Evolutionary conservation across 2,329 filamentous ascomycete species (phyloP), one percentile per base, ranked within the genome.

Genomic region (Pseudodiploospora longispora): DNA sequence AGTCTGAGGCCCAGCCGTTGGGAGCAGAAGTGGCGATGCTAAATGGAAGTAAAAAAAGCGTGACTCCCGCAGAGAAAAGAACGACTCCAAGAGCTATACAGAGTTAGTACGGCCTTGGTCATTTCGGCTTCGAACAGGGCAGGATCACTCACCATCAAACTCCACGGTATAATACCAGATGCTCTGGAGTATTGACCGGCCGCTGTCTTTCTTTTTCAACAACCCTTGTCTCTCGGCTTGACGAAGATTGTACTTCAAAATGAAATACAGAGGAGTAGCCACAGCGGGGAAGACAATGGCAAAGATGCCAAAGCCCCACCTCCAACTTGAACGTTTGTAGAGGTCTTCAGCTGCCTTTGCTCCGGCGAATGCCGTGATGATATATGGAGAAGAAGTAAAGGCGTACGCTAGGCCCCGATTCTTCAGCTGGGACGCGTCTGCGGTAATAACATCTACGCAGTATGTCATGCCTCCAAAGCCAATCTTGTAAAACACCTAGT

Each of bases 1-100:
- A 71, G 36, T 58, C 63, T 1, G 71, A 69, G 27, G 59, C 59
- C 76, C 76, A 81, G 7, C 69, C 71, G 36, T 72, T 58, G 10
- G 69, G 69, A 0, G 72, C 69, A 3, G 58, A 54, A 6, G 53
- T 50, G 12, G 74, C 70, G 10, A 86, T 66, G 4, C 71, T 82
- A 55, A 87, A 78, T 0, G 83, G 82, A 0, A 87, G 70, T 10
- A 86, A 62, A 55, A 86, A 80, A 10, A 82, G 57, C 2, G 72
- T 69, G 19, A 82, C 68, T 5, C 79, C 81, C 4, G 61, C 66
- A 4, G 72, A 69, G 52, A 83, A 71, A 5, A 84, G 60, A 29
- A 82, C 45, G 30, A 82, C 69, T 1, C 80, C 80, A 4, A 75
- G 49, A 4, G 71, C 61, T 65, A 9, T 33, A 9, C 7, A 27